Conservation (phyloP, 179 eudicot species). For the Beta corolliflora region DNA sequence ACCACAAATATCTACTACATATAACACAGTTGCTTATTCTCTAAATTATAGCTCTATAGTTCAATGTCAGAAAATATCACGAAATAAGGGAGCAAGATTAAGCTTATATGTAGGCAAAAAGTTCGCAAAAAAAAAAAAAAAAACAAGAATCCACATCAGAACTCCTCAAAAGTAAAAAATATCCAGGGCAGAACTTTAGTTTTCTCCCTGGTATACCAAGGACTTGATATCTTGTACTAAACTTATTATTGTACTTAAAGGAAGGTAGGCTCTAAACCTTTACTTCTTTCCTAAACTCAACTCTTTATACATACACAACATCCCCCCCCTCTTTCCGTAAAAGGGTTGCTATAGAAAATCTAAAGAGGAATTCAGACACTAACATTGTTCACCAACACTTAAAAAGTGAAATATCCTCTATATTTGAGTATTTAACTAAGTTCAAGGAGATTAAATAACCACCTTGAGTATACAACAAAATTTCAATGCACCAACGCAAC, state of each 20-base stretch:
- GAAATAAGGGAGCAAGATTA: neutral
- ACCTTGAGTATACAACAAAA: neutral
- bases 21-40: neutral
- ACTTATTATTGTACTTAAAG: neutral
- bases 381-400: neutral
- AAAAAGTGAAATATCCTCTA: neutral
- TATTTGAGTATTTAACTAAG: neutral
- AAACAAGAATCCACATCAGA: too few species aligned
- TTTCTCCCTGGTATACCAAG: too few species aligned
- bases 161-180: too few species aligned
- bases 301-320: neutral
- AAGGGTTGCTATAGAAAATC: neutral
- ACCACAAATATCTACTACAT: neutral
- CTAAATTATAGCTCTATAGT: neutral
- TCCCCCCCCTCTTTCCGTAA: neutral
- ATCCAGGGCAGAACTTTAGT: too few species aligned
- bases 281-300: neutral
- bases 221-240: neutral
- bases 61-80: neutral
- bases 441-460: neutral
- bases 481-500: neutral
- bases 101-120: neutral
- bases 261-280: neutral
- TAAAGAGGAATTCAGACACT: neutral
- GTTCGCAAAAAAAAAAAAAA: too few species aligned